Conservation (phyloP, 495 filamentous ascomycete species). For the Umbilicaria muhlenbergii region DNA sequence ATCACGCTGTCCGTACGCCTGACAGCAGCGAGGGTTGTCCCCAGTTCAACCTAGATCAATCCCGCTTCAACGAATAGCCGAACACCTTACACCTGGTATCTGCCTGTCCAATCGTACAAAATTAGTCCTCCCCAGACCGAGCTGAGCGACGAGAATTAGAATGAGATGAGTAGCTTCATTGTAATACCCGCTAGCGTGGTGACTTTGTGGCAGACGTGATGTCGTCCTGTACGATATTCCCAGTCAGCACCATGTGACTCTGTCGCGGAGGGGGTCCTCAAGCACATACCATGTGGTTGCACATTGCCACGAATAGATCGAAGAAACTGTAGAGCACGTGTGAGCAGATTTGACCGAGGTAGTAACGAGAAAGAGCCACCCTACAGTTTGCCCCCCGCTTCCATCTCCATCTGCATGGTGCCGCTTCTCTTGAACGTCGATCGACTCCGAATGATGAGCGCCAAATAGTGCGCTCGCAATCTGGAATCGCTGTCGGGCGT, state of each 20-base stretch:
- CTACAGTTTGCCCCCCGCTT: constrained; percentile 56
- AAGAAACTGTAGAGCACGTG: constrained; percentile 38
- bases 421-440: constrained; percentile 83
- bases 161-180: no score
- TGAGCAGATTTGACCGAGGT: neutral
- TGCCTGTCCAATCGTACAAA: no score
- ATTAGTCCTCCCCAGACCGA: no score
- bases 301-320: constrained; percentile 83
- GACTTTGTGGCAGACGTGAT: constrained; percentile 14
- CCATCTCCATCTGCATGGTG: constrained; percentile 96
- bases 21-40: no score
- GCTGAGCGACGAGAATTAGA: no score
- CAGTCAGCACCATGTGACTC: constrained; percentile 1
- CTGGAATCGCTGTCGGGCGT: constrained; percentile 81
- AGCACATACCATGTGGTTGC: constrained; percentile 60
- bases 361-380: neutral
- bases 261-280: constrained; percentile 1
- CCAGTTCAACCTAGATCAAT: no score
- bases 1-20: no score
- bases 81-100: no score
- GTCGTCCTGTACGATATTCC: constrained; percentile 13
- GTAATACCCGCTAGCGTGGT: neutral
- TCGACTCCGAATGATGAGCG: constrained; percentile 73
- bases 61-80: no score
- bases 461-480: constrained; percentile 79